Evolutionary conservation across 768 basidiomycete species (phyloP).

Genomic region (Boletellus emodensis): DNA sequence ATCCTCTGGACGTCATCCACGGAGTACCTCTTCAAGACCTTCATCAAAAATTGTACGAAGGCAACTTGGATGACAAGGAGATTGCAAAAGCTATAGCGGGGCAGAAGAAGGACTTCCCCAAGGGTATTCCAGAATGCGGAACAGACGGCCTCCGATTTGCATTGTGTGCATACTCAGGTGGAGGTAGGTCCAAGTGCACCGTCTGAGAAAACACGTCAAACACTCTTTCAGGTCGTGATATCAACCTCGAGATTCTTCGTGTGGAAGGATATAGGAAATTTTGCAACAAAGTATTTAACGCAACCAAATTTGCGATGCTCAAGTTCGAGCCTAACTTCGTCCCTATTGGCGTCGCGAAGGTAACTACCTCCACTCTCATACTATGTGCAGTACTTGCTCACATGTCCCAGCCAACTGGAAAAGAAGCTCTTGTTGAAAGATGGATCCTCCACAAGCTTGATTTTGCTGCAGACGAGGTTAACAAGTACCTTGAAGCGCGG

Average conservation of each 20-base stretch:
- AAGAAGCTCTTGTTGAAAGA: conserved; percentile 86
- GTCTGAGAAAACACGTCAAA: neutral
- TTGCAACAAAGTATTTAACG: conserved; percentile 99
- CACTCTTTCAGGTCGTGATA: conserved; percentile 73
- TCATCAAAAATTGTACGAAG: conserved; percentile 81
- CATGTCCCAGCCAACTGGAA: conserved; percentile 67
- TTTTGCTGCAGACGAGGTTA: conserved; percentile 70
- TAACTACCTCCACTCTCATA: conserved; percentile 27
- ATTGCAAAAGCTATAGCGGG: conserved; percentile 86
- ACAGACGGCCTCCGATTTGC: conserved; percentile 96
- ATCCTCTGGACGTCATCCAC: conserved; percentile 92
- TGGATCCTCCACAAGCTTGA: conserved; percentile 97
- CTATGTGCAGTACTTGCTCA: conserved; percentile 2
- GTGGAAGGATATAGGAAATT: conserved; percentile 99
- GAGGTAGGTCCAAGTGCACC: conserved; percentile 47
- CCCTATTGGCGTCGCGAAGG: conserved; percentile 67
- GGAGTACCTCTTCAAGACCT: conserved; percentile 76
- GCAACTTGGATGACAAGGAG: conserved; percentile 92
- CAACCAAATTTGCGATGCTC: conserved; percentile 98
- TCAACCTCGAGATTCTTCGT: conserved; percentile 92
- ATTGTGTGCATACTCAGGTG: conserved; percentile 88
- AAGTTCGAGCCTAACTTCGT: conserved; percentile 85
- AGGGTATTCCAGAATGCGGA: conserved; percentile 98
- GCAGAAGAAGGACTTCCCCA: conserved; percentile 99
- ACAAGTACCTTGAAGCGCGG: conserved; percentile 66